phyloP scores from a whole-genome alignment of 805 yeast genomes.

The Teunomyces funiuensis region DNA sequence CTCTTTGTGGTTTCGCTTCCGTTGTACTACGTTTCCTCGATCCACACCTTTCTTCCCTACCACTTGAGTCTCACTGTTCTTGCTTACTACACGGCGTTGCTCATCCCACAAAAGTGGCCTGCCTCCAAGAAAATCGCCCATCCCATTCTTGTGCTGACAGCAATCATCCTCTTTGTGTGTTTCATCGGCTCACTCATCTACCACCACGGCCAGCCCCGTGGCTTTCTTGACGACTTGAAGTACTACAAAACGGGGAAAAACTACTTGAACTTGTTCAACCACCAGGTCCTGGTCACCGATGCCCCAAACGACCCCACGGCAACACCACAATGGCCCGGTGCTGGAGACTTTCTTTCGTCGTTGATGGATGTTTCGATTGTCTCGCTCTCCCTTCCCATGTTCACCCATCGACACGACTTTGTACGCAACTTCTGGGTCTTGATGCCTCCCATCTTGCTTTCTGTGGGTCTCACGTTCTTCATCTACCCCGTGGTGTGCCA shows the following conservation, averaged over 20 bases:
- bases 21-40: constrained; percentile 48
- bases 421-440: constrained; percentile 56
- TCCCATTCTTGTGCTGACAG: constrained; percentile 70
- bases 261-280: constrained; percentile 58
- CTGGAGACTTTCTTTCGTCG: constrained; percentile 72
- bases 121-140: constrained; percentile 55
- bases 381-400: constrained; percentile 75
- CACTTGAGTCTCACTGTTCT: constrained; percentile 62
- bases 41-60: constrained; percentile 58
- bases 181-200: constrained; percentile 59
- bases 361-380: constrained; percentile 78
- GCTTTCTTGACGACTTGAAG: constrained; percentile 51
- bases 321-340: constrained; percentile 64
- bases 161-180: constrained; percentile 59
- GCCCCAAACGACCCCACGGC: constrained; percentile 25
- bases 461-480: constrained; percentile 60
- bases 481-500: constrained; percentile 69
- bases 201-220: constrained; percentile 38
- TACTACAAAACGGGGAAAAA: constrained; percentile 69
- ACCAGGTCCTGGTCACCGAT: constrained; percentile 26
- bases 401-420: constrained; percentile 65
- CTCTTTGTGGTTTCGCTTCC: constrained; percentile 59
- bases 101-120: constrained; percentile 46
- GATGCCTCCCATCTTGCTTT: constrained; percentile 56
- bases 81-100: constrained; percentile 51